Percentiles rank a stretch among this genome's conserved stretches.
These are phyloP conservation scores for Fusarium napiforme DNA, from an alignment of 2,329 filamentous ascomycete species.

Conservation along the genomic window DNA sequence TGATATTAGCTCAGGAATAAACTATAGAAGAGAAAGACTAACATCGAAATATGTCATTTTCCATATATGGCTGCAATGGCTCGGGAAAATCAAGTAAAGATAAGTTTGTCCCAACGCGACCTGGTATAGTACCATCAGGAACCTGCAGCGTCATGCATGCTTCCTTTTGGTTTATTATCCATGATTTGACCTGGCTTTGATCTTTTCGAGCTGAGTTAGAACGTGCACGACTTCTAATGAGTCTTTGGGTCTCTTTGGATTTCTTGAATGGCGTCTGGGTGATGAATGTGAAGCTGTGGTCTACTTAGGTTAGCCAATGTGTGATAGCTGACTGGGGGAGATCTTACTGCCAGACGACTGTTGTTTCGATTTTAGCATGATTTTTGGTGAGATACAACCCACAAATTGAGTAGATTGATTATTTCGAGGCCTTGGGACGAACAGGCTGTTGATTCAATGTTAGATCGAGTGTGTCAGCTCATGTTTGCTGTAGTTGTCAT, in stretches of 20 bases:
- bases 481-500: not conserved
- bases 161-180: slow-evolving; percentile 19
- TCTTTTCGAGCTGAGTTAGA: not conserved
- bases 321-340: accelerated
- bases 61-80: slow-evolving; percentile 32
- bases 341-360: not conserved
- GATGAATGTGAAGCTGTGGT: slow-evolving; percentile 18
- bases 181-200: slow-evolving; percentile 3
- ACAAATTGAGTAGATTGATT: accelerated
- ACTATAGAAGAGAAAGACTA: not conserved
- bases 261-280: not conserved
- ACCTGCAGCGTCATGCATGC: not conserved
- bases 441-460: accelerated
- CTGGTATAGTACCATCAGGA: slow-evolving; percentile 12
- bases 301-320: not conserved
- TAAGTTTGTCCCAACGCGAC: slow-evolving; percentile 24
- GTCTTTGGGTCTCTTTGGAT: not conserved
- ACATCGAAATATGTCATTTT: slow-evolving; percentile 29
- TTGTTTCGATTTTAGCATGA: not conserved
- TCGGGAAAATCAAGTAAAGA: slow-evolving; percentile 39
- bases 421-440: accelerated
- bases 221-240: slow-evolving; percentile 22
- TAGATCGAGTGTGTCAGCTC: not conserved
- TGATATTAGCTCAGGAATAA: not conserved
- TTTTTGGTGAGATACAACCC: accelerated